Conservation (phyloP, 148 eudicot species). For the Rhododendron vialii region DNA sequence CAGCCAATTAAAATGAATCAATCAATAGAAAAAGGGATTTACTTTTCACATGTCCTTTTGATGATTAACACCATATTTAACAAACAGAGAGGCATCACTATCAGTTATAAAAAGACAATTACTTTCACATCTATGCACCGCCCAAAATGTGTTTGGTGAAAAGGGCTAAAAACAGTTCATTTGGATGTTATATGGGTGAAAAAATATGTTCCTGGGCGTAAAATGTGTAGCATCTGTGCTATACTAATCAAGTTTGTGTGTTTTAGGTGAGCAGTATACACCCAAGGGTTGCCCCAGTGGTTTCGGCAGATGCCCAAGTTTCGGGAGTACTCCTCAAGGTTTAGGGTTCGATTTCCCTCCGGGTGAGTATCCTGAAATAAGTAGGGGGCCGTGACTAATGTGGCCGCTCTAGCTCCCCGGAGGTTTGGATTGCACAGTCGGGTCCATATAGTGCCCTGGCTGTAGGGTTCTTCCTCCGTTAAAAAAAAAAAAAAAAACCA, state of each 20-base stretch:
- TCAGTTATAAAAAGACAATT: neutral
- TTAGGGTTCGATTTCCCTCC: too few relatives aligned
- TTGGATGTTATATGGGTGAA: neutral
- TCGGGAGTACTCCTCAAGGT: too few relatives aligned
- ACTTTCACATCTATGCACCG: neutral
- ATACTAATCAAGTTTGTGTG: neutral
- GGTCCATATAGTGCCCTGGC: too few relatives aligned
- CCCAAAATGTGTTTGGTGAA: neutral
- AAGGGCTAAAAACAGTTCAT: neutral
- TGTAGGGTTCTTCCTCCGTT: too few relatives aligned
- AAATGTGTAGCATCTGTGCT: neutral
- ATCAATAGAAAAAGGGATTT: neutral
- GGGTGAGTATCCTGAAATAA: too few relatives aligned
- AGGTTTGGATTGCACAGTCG: too few relatives aligned
- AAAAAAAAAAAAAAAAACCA: neutral
- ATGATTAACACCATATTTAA: neutral
- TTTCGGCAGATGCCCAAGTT: too few relatives aligned
- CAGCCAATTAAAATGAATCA: neutral
- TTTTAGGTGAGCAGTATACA: neutral
- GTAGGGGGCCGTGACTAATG: too few relatives aligned
- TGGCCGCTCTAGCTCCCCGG: too few relatives aligned
- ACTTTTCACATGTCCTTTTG: neutral
- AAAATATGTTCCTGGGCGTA: neutral
- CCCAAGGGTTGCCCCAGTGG: too few relatives aligned
- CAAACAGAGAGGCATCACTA: neutral